Evolutionary conservation across 2,329 filamentous ascomycete species (phyloP), one percentile per base, ranked within the genome.

Genomic region (Scedosporium dehoogii): DNA sequence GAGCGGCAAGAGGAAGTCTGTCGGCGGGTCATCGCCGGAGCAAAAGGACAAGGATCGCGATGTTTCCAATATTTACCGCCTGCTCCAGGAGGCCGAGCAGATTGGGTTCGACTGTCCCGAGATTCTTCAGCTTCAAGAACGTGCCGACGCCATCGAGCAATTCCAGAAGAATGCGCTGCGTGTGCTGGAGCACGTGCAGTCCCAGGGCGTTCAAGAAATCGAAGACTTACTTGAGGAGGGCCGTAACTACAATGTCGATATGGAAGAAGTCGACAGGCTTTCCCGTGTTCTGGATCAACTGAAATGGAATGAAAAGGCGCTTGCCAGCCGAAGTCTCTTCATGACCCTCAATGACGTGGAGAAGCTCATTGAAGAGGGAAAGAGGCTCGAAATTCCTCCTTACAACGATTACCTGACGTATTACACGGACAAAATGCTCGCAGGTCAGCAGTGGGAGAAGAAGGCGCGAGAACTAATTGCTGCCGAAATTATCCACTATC

Each of bases 101-200:
- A 86, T 97, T 65, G 91, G 90, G 14, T 99, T 99, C 72, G 92
- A 97, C 68, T 96, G 92, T 73, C 88, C 90, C 48, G 93, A 99
- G 74, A 96, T 97, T 69, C 82, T 82, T 44, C 88, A 91, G 66
- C 80, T 99, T 61, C 88, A 88, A 71, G 92, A 97, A 72, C 89
- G 93, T 59, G 89, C 90, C 64, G 86, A 90, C 66, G 88, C 89
- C 60, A 94, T 99, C 74, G 86, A 89, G 67, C 84, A 86, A 63
- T 99, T 96, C 75, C 92, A 93, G 73, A 81, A 84, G 63, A 88
- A 88, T 68, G 92, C 91, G 38, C 81, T 84, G 63, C 79, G 80
- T 64, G 87, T 89, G 55, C 81, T 97, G 53, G 81, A 86, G 63
- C 88, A 89, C 67, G 81, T 85, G 25, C 77, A 81, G 41, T 75